Base-by-base conservation (phyloP, 2,329 filamentous ascomycete genomes). In the Fusarium sulawesiense region DNA sequence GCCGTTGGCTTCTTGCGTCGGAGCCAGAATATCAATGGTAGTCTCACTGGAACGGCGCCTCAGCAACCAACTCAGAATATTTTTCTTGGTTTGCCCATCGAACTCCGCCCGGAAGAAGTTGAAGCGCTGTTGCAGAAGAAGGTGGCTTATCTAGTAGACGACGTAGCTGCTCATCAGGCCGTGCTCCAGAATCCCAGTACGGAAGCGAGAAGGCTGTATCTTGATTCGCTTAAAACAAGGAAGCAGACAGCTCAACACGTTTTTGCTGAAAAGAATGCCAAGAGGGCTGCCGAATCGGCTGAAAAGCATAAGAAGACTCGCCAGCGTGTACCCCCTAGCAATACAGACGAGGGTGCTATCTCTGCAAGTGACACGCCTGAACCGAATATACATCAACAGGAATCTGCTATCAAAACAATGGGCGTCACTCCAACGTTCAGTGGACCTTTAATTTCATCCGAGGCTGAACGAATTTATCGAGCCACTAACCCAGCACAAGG, bases 31-130 rank as follows among this genome's bases (percentile, higher is more conserved):
- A 93, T 97, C 75, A 94, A 92, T 76, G 94, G 94, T 68, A 91
- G 96, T 32, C 86, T 97, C 58, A 90, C 93, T 64, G 96, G 96
- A 60, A 94, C 93, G 10, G 89, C 97, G 30, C 95, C 96, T 3
- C 94, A 98, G 80, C 91, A 93, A 60, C 94, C 94, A 8, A 95
- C 97, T 74, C 96, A 99, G 81, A 98, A 97, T 81, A 88, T 97
- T 61, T 98, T 98, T 78, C 87, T 95, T 62, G 93, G 94, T 47
- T 83, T 98, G 51, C 96, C 96, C 4, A 83, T 98, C 27, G 92
- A 98, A 83, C 85, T 99, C 46, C 93, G 96, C 83, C 91, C 93
- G 3, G 96, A 98, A 81, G 96, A 99, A 83, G 94, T 91, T 6
- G 87, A 90, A 69, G 82, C 96, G 56, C 86, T 99, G 29, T 89